These are phyloP conservation scores for Panus rudis DNA, from an alignment of 768 basidiomycete genomes.

Conservation along the genomic window DNA sequence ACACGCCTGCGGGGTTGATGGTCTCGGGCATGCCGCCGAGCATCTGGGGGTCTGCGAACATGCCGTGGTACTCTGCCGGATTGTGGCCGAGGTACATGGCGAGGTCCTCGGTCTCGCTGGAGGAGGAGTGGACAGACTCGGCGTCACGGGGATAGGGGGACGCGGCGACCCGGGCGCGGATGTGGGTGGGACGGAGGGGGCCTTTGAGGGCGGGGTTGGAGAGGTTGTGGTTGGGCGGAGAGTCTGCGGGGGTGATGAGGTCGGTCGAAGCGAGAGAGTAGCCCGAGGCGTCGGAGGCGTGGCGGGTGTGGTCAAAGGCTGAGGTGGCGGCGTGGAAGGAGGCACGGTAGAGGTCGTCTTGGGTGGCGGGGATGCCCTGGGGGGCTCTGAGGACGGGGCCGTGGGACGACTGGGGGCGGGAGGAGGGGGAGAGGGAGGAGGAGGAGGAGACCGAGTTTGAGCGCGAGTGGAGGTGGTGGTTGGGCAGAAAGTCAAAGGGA, in stretches of 20 bases:
- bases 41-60: conserved; percentile 43
- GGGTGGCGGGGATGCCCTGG: conserved; percentile 39
- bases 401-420: conserved; percentile 75
- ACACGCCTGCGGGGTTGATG: conserved; percentile 64
- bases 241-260: conserved; percentile 44
- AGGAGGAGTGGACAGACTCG: conserved; percentile 82
- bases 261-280: conserved; percentile 36
- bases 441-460: conserved; percentile 74
- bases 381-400: conserved; percentile 51
- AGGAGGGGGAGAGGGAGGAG: conserved; percentile 64
- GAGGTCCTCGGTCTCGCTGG: conserved; percentile 84
- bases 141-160: conserved; percentile 84
- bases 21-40: conserved; percentile 29
- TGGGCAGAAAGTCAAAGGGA: conserved; percentile 66
- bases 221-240: conserved; percentile 71
- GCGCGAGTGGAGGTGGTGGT: conserved; percentile 58
- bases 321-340: conserved; percentile 48
- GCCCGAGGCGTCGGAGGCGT: conserved; percentile 34
- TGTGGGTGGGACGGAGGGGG: conserved; percentile 68
- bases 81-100: conserved; percentile 62
- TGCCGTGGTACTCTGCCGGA: conserved; percentile 53
- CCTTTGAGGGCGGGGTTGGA: conserved; percentile 71
- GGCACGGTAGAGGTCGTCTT: conserved; percentile 68
- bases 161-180: conserved; percentile 71
- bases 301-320: conserved; percentile 36